These are phyloP conservation scores for Tolypocladium tundrense DNA, from an alignment of 2,329 filamentous ascomycete genomes.

Conservation along the genomic window DNA sequence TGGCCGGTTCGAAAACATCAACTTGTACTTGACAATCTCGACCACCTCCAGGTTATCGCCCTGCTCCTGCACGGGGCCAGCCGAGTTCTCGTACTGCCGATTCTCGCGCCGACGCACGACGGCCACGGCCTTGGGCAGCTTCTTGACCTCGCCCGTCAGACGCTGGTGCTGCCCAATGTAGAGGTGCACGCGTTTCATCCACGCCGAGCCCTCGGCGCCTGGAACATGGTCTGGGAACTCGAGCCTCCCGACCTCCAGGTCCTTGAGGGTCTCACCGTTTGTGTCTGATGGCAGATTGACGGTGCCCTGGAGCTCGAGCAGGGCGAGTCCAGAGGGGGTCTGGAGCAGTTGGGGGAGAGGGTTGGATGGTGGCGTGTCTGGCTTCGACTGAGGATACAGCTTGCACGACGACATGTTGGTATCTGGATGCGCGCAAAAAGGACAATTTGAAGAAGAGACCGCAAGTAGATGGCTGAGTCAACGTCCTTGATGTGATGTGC, in stretches of 20 bases:
- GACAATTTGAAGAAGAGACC: not conserved
- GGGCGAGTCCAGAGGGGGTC: slow-evolving; percentile 78
- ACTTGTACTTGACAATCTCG: slow-evolving; percentile 78
- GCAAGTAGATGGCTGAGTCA: not conserved
- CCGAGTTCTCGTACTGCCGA: slow-evolving; percentile 28
- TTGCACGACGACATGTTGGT: slow-evolving; percentile 22
- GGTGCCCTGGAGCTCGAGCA: slow-evolving; percentile 86
- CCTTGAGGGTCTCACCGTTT: slow-evolving; percentile 17
- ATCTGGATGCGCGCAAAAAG: not conserved
- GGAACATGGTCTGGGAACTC: slow-evolving; percentile 65
- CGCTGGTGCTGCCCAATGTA: slow-evolving; percentile 85
- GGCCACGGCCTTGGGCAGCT: slow-evolving; percentile 66
- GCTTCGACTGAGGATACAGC: slow-evolving; percentile 29
- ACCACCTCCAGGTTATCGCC: slow-evolving; percentile 63
- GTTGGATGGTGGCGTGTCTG: slow-evolving; percentile 17
- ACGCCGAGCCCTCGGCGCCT: slow-evolving; percentile 43
- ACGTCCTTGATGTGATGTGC: not conserved
- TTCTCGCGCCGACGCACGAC: slow-evolving; percentile 54
- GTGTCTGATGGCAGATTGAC: slow-evolving; percentile 58
- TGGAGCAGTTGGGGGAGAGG: slow-evolving; percentile 75
- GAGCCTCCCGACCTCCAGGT: slow-evolving; percentile 53
- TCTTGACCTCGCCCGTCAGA: slow-evolving; percentile 83
- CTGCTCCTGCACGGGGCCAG: slow-evolving; percentile 26
- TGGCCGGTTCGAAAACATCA: slow-evolving; percentile 74
- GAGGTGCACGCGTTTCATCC: slow-evolving; percentile 86